These are phyloP conservation scores for Lumnitzera littorea DNA, from an alignment of 345 rosid genomes.

Conservation along the genomic window DNA sequence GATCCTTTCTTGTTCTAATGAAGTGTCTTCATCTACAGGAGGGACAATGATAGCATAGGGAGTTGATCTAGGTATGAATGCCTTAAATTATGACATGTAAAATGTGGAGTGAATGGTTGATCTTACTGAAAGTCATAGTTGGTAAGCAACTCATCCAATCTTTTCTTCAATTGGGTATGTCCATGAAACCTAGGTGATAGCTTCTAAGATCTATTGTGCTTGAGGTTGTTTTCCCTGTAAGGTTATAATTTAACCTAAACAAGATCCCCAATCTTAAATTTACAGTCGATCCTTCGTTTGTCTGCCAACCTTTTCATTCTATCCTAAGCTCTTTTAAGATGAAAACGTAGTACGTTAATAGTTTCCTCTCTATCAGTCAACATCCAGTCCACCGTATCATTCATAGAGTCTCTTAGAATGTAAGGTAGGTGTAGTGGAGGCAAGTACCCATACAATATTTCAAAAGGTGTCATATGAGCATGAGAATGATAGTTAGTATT, in stretches of 20 bases:
- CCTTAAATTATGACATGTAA: background rate
- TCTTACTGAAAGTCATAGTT: background rate
- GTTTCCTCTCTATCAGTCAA: background rate
- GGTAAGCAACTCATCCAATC: background rate
- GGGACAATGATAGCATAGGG: too few species aligned
- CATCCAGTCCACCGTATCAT: background rate
- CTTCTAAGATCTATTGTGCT: background rate
- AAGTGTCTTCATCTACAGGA: too few species aligned
- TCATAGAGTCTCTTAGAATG: background rate
- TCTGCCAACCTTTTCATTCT: conserved; percentile 1
- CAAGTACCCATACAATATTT: background rate
- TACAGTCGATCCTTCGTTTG: background rate
- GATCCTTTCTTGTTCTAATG: too few species aligned
- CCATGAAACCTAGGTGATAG: background rate
- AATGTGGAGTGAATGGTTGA: background rate
- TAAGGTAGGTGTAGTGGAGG: conserved; percentile 4
- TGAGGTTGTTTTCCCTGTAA: background rate
- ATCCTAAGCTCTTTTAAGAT: background rate
- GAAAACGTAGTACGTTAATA: background rate
- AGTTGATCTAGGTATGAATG: too few species aligned
- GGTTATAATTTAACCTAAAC: conserved; percentile 3
- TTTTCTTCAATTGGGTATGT: background rate
- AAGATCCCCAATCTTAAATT: background rate
- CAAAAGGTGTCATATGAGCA: conserved; percentile 1
- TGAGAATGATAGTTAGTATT: background rate